Percentiles rank a stretch among this genome's conserved stretches.
phyloP scores from a whole-genome alignment of 164 flowering plant species.

The Echeveria elegans region DNA sequence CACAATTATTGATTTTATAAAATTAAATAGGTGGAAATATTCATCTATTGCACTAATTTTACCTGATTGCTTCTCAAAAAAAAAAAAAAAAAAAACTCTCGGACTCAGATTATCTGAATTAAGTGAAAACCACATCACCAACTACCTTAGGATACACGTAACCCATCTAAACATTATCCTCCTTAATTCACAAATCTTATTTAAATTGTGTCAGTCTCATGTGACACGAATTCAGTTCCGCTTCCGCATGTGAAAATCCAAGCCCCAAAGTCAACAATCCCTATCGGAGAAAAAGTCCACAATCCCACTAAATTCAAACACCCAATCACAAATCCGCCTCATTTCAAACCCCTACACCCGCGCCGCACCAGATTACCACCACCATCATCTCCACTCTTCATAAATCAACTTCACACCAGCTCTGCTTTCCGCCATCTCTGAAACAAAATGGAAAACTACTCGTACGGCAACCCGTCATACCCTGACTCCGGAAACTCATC shows the following conservation, averaged over 20 bases:
- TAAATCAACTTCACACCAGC: slow-evolving; percentile 2
- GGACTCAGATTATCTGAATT: too few relatives aligned
- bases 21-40: too few relatives aligned
- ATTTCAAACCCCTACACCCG: background rate
- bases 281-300: background rate
- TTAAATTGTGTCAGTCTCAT: background rate
- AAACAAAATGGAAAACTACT: slow-evolving; percentile 35
- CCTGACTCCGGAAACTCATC: slow-evolving; percentile 74
- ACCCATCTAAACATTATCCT: background rate
- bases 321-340: background rate
- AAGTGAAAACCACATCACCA: too few relatives aligned
- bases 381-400: background rate
- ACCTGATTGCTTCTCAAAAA: too few relatives aligned
- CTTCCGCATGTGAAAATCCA: background rate
- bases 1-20: too few relatives aligned
- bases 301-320: background rate
- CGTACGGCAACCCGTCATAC: slow-evolving; percentile 38
- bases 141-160: background rate
- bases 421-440: background rate
- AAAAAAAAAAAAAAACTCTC: too few relatives aligned
- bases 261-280: background rate
- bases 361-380: background rate
- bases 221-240: background rate
- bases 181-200: too few relatives aligned
- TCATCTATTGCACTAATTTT: too few relatives aligned